Percentiles rank a stretch among this genome's conserved stretches.
Evolutionary conservation across 2,329 filamentous ascomycete species (phyloP).

Genomic region (Nigrograna mackinnonii): DNA sequence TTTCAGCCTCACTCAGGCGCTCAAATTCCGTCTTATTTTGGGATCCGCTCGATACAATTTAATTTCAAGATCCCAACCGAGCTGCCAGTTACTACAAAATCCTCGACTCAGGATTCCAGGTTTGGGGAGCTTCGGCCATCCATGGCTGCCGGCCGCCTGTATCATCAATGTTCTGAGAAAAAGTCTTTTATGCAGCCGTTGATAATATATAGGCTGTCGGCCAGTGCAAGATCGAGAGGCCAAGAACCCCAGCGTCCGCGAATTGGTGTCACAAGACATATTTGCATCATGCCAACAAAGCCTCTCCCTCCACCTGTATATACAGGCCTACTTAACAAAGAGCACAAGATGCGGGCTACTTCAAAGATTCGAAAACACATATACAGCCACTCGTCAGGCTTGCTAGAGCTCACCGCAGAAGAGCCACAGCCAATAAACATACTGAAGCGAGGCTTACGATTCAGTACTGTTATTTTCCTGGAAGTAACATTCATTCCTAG

Average conservation of each 20-base stretch:
- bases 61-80: background rate
- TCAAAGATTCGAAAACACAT: slow-evolving; percentile 1
- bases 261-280: background rate
- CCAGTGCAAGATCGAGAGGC: background rate
- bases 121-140: background rate
- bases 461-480: background rate
- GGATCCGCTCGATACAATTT: background rate
- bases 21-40: background rate
- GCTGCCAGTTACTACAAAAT: background rate
- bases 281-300: slow-evolving; percentile 1
- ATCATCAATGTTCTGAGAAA: background rate
- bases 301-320: background rate
- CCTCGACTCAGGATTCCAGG: background rate
- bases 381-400: background rate
- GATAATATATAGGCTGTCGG: background rate
- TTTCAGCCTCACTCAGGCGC: background rate
- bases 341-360: background rate
- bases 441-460: background rate
- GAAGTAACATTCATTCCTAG: background rate
- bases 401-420: background rate
- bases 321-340: background rate
- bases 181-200: background rate
- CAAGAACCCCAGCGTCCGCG: background rate
- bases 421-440: slow-evolving; percentile 1
- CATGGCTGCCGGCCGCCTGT: background rate